phyloP scores from a whole-genome alignment of 2,329 filamentous ascomycete species.

The Geosmithia morbida region DNA sequence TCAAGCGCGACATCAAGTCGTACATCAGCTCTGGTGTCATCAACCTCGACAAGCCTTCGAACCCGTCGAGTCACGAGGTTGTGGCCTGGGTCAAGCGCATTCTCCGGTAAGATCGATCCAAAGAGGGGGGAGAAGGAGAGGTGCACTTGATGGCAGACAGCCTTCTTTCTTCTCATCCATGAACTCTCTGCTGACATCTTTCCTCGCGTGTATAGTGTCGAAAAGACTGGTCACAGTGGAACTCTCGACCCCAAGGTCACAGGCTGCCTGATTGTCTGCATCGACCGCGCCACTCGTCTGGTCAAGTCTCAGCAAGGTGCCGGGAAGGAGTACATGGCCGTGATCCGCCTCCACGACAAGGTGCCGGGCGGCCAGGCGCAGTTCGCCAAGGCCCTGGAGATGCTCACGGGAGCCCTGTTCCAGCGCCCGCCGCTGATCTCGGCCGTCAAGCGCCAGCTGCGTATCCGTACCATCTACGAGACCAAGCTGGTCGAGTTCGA shows the following conservation, averaged over 20 bases:
- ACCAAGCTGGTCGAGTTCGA: constrained; percentile 96
- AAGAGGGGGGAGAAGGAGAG: too few relatives aligned
- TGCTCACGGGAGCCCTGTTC: constrained; percentile 90
- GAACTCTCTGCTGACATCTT: not conserved
- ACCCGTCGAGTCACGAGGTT: constrained; percentile 96
- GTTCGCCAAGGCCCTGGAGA: constrained; percentile 87
- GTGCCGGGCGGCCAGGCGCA: constrained; percentile 85
- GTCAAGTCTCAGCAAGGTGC: constrained; percentile 99
- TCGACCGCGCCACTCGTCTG: constrained; percentile 91
- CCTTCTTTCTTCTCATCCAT: too few relatives aligned
- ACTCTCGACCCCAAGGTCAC: constrained; percentile 98
- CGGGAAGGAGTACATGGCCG: constrained; percentile 97
- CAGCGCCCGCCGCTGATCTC: constrained; percentile 86
- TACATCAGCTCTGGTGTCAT: constrained; percentile 97
- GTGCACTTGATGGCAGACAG: too few relatives aligned
- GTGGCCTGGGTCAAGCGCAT: constrained; percentile 99
- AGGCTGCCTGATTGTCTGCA: constrained; percentile 85
- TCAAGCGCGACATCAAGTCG: constrained; percentile 90
- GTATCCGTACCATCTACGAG: constrained; percentile 96
- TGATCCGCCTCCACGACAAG: constrained; percentile 91
- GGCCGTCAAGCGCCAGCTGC: constrained; percentile 95
- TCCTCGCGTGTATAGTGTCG: constrained; percentile 21
- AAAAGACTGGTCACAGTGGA: constrained; percentile 97
- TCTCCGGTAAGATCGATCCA: too few relatives aligned
- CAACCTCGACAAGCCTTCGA: constrained; percentile 77